phyloP scores from a whole-genome alignment of 768 basidiomycete genomes.

The Russula sp. region DNA sequence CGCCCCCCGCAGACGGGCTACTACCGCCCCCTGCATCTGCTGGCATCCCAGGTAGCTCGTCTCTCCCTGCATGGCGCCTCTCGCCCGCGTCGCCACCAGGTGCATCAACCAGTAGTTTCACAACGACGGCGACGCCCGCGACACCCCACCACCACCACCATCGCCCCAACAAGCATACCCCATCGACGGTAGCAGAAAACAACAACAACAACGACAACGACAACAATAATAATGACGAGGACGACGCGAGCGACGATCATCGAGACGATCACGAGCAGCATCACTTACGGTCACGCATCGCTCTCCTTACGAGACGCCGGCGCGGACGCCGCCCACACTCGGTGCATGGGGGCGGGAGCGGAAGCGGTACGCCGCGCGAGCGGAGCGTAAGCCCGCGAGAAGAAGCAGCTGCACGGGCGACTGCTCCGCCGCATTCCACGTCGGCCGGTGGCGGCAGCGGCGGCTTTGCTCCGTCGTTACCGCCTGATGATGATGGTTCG shows the following conservation, averaged over 20 bases:
- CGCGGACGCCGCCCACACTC: conserved; percentile 11
- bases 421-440: background rate
- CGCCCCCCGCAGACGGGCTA: background rate
- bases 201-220: background rate
- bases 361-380: conserved; percentile 2
- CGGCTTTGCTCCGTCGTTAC: background rate
- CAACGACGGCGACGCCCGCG: background rate
- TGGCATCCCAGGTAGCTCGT: background rate
- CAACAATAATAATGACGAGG: background rate
- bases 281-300: background rate
- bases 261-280: background rate
- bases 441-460: too few relatives aligned
- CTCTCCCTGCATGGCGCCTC: conserved; percentile 1
- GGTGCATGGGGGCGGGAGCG: conserved; percentile 9
- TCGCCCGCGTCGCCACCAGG: conserved; percentile 4
- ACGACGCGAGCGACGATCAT: background rate
- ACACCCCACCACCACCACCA: background rate
- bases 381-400: background rate
- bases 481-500: too few relatives aligned
- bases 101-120: background rate
- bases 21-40: background rate
- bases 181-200: background rate
- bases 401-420: background rate
- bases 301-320: background rate
- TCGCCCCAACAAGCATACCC: background rate